A percentile compares a stretch with the other conserved stretches of the same genome.
Evolutionary conservation across 768 basidiomycete genomes (phyloP).

Genomic region (Hydnomerulius pinastri): DNA sequence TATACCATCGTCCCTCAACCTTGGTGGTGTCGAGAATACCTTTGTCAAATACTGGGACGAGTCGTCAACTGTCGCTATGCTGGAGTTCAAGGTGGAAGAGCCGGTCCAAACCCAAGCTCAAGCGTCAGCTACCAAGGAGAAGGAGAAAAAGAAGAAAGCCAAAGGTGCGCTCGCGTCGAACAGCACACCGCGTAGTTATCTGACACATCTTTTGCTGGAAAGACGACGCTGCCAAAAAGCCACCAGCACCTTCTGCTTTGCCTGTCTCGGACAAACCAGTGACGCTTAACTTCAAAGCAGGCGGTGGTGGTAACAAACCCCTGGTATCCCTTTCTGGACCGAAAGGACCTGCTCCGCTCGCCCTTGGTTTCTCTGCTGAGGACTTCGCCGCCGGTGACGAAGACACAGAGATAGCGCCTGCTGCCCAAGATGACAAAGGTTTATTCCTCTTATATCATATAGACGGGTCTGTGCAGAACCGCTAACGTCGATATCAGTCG

Average conservation of each 20-base stretch:
- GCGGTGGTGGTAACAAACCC: conserved; percentile 20
- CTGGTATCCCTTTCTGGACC: conserved; percentile 21
- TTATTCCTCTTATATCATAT: background rate
- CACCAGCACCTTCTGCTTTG: conserved; percentile 62
- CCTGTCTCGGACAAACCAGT: conserved; percentile 82
- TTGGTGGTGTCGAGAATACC: conserved; percentile 71
- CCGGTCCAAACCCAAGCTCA: conserved; percentile 32
- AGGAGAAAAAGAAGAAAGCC: conserved; percentile 53
- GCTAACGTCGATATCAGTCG: conserved; percentile 33
- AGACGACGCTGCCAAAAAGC: conserved; percentile 38
- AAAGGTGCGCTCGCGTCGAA: conserved; percentile 43
- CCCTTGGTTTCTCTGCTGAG: conserved; percentile 69
- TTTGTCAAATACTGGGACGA: conserved; percentile 96
- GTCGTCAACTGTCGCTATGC: conserved; percentile 67
- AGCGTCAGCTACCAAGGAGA: conserved; percentile 58
- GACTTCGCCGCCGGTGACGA: conserved; percentile 48
- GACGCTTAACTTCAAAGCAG: conserved; percentile 70
- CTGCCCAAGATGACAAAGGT: conserved; percentile 51
- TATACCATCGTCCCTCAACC: conserved; percentile 60
- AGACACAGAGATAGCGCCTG: conserved; percentile 43
- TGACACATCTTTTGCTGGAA: conserved; percentile 17
- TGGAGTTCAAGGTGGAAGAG: conserved; percentile 80
- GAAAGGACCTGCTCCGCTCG: conserved; percentile 41
- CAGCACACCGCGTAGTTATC: background rate
- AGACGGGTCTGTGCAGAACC: background rate